These are phyloP conservation scores for Suaeda aralocaspica DNA, from an alignment of 148 eudicot species.

Conservation along the genomic window DNA sequence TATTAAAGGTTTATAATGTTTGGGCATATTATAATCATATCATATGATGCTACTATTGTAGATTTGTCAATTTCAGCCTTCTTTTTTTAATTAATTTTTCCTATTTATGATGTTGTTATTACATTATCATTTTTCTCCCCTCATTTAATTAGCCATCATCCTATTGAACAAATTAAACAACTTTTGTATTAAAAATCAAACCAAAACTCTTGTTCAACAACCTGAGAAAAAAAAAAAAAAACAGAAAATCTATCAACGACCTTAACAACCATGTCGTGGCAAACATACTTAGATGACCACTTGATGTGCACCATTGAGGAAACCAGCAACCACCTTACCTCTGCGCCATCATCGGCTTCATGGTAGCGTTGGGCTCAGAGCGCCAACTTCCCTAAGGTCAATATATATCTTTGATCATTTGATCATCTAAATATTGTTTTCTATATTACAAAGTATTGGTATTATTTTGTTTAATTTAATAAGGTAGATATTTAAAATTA, in stretches of 20 bases:
- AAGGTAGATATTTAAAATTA: too few relatives aligned
- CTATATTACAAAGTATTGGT: too few relatives aligned
- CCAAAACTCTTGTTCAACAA: not conserved
- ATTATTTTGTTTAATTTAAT: too few relatives aligned
- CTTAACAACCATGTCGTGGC: slow-evolving; percentile 49
- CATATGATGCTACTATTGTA: not conserved
- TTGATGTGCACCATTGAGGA: slow-evolving; percentile 57
- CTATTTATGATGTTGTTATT: slow-evolving; percentile 26
- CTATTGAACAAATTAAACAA: not conserved
- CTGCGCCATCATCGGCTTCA: slow-evolving; percentile 50
- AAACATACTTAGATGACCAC: slow-evolving; percentile 46
- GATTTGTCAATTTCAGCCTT: not conserved
- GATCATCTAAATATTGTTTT: too few relatives aligned
- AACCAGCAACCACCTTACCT: slow-evolving; percentile 33
- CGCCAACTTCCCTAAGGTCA: slow-evolving; percentile 43
- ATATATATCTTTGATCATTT: not conserved
- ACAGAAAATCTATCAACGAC: not conserved
- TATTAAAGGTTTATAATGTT: not conserved
- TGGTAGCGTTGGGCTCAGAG: slow-evolving; percentile 55
- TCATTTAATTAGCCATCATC: not conserved
- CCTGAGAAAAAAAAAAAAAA: not conserved
- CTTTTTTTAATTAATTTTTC: not conserved
- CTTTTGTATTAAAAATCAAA: not conserved
- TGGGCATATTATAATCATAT: not conserved
- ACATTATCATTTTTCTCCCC: not conserved